Conservation (phyloP, 805 yeast species). For the Zygotorulaspora sp. region DNA sequence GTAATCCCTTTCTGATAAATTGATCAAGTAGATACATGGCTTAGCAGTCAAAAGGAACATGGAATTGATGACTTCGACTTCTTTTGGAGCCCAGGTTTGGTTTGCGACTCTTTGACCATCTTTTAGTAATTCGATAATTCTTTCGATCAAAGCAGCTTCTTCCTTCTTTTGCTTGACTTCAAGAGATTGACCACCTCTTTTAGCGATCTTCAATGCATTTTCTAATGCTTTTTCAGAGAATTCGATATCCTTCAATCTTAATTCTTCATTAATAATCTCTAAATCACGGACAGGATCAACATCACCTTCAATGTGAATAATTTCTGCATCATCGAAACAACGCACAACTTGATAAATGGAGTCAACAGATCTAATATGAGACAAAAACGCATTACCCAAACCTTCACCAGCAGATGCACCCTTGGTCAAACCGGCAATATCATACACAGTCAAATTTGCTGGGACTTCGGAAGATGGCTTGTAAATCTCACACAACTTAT, state of each 20-base stretch:
- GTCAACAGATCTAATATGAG: slow-evolving; percentile 96
- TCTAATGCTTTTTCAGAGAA: slow-evolving; percentile 81
- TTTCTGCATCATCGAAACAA: slow-evolving; percentile 96
- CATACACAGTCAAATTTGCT: slow-evolving; percentile 87
- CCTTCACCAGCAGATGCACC: slow-evolving; percentile 98
- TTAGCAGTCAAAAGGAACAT: slow-evolving; percentile 90
- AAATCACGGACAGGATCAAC: slow-evolving; percentile 94
- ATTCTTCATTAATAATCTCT: slow-evolving; percentile 84
- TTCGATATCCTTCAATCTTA: slow-evolving; percentile 94
- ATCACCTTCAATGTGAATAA: slow-evolving; percentile 94
- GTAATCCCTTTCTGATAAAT: slow-evolving; percentile 85
- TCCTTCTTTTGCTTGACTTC: slow-evolving; percentile 87
- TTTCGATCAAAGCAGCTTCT: slow-evolving; percentile 69
- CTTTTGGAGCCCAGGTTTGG: slow-evolving; percentile 81
- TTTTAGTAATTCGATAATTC: slow-evolving; percentile 71
- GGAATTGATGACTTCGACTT: slow-evolving; percentile 82
- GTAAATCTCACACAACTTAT: slow-evolving; percentile 67
- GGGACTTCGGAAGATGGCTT: slow-evolving; percentile 84
- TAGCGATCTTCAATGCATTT: slow-evolving; percentile 72
- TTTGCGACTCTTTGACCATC: slow-evolving; percentile 85
- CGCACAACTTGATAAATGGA: slow-evolving; percentile 97
- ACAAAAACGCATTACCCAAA: slow-evolving; percentile 93
- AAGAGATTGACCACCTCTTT: slow-evolving; percentile 82
- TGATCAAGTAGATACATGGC: slow-evolving; percentile 88
- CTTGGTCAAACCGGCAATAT: slow-evolving; percentile 96